phyloP scores from a whole-genome alignment of 163 green algal species.

The Scenedesmus sp. region DNA sequence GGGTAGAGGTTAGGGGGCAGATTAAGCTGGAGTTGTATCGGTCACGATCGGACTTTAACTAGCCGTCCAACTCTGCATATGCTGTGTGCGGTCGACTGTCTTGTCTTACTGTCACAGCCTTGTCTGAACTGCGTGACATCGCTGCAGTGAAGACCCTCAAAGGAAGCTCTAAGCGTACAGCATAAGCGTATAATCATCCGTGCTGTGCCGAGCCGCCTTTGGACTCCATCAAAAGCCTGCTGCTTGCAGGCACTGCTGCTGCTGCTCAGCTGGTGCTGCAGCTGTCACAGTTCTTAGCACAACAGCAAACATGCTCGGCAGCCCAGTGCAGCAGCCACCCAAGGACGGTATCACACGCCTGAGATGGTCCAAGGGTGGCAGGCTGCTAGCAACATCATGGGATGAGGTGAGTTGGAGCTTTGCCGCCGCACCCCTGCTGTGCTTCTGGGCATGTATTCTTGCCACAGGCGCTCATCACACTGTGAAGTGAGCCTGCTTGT shows the following conservation, averaged over 20 bases:
- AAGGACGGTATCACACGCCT: slow-evolving; percentile 79
- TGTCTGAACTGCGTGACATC: not conserved
- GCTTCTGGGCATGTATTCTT: not conserved
- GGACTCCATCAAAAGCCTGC: not conserved
- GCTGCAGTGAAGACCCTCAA: not conserved
- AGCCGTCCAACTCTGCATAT: no score
- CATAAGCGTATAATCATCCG: not conserved
- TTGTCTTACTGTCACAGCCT: not conserved
- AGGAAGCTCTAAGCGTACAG: not conserved
- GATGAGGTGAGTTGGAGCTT: slow-evolving; percentile 69
- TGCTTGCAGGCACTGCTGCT: not conserved
- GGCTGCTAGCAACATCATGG: slow-evolving; percentile 81
- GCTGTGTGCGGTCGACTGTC: no score
- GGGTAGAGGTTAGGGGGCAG: no score
- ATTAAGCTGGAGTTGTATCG: no score
- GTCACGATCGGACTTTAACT: no score
- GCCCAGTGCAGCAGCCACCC: slow-evolving; percentile 66
- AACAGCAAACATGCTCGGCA: slow-evolving; percentile 29
- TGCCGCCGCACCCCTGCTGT: not conserved
- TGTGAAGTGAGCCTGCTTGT: no score
- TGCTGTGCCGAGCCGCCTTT: not conserved
- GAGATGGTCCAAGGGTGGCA: slow-evolving; percentile 62
- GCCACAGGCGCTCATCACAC: no score
- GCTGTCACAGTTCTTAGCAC: not conserved
- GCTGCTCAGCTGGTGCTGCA: slow-evolving; percentile 4